Base-by-base conservation (phyloP, 495 filamentous ascomycete genomes). In the Talaromyces adpressus region DNA sequence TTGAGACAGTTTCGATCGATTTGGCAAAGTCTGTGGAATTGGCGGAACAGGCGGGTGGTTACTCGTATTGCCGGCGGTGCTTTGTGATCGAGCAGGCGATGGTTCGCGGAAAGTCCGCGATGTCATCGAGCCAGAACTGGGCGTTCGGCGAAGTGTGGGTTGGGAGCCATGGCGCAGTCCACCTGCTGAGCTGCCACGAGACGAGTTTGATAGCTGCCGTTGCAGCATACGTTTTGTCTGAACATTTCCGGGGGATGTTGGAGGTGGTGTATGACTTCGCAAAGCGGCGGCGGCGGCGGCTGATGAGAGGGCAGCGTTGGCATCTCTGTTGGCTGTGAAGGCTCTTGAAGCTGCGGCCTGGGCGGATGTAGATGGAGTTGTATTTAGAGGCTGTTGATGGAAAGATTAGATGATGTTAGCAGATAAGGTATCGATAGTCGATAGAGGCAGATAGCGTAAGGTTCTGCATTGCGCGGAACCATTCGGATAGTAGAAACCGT, bases 201-300 rank as follows among this genome's bases (percentile, higher is more conserved):
- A 93, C 16, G 91, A 88, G 56, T 80, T 70, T 8, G 91, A 95
- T 25, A 79, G 76, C 64, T 84, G 84, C 51, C 92, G 85, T 66
- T 89, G 86, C 62, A 87, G 67, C 71, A 91, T 94, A 62, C 92
- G 89, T 73, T 92, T 96, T 0, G 92, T 96, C 72, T 93, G 86
- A 30, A 95, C 85, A 76, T 92, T 84, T 68, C 85, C 90, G 45
- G 96, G 87, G 20, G 83, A 81, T 14, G 85, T 90, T 49, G 92
- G 92, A 29, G 89, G 87, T 32, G 85, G 85, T 6, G 91, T 86
- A 66, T 87, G 85, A 49, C 87, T 89, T 62, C 89, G 85, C 51
- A 97, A 79, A 20, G 92, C 92, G 20, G 92, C 86, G 8, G 91
- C 91, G 2, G 92, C 92, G 7, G 92, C 92, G 6, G 92, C 89